A percentile compares a stretch with the other conserved stretches of the same genome.
These are phyloP conservation scores for Mucor sp. DNA, from an alignment of 371 early-diverging fungal genomes.

Conservation along the genomic window DNA sequence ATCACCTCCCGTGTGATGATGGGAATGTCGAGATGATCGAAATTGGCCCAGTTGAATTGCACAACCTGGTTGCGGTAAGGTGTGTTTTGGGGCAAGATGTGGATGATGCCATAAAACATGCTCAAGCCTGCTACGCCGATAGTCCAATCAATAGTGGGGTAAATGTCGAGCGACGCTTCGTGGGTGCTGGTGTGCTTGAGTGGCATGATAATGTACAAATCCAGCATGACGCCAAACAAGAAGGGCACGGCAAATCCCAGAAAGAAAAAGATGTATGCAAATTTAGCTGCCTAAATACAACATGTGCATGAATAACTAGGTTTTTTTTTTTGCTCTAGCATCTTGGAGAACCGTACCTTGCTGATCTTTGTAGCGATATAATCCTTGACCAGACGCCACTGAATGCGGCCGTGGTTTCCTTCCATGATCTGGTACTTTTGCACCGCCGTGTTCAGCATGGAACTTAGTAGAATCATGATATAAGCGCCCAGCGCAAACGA, in stretches of 20 bases:
- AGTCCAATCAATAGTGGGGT: slow-evolving; percentile 40
- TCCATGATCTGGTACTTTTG: slow-evolving; percentile 16
- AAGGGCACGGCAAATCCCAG: slow-evolving; percentile 51
- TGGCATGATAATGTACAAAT: slow-evolving; percentile 51
- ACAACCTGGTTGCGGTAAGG: neutral
- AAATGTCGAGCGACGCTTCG: neutral
- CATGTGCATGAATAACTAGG: neutral
- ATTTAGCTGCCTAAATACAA: slow-evolving; percentile 15
- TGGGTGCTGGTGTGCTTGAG: slow-evolving; percentile 4
- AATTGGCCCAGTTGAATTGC: slow-evolving; percentile 7
- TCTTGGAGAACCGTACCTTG: slow-evolving; percentile 11
- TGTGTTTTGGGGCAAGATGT: slow-evolving; percentile 29
- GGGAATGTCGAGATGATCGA: slow-evolving; percentile 13
- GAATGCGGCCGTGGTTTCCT: neutral
- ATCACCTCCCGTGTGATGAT: slow-evolving; percentile 15
- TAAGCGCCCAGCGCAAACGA: slow-evolving; percentile 32
- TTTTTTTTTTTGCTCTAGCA: neutral
- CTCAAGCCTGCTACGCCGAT: slow-evolving; percentile 45
- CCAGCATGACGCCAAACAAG: slow-evolving; percentile 44
- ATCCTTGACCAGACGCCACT: neutral
- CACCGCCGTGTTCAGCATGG: slow-evolving; percentile 10
- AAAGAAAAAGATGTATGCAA: slow-evolving; percentile 27
- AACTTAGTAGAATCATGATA: slow-evolving; percentile 20
- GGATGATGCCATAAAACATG: slow-evolving; percentile 34
- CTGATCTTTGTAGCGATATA: neutral